These are phyloP conservation scores for Fusarium nygamai DNA, from an alignment of 2,329 filamentous ascomycete species.

Conservation along the genomic window DNA sequence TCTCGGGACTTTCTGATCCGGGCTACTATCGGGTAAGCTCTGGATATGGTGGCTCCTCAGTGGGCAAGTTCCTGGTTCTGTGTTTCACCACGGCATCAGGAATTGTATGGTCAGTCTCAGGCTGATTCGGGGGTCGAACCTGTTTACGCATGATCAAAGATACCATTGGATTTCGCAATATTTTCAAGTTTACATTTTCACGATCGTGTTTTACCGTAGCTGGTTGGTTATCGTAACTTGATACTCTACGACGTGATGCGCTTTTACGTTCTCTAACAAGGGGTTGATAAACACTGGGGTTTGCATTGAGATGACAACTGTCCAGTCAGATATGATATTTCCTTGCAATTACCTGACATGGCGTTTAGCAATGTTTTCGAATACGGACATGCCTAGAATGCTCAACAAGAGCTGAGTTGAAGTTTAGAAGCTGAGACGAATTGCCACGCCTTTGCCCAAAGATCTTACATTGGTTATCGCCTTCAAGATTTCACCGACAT, in stretches of 20 bases:
- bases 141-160: constrained; percentile 8
- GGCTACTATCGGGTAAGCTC: constrained; percentile 24
- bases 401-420: not conserved
- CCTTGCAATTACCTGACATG: not conserved
- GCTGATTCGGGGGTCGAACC: constrained; percentile 2
- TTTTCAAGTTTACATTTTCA: not conserved
- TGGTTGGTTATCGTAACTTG: not conserved
- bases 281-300: not conserved
- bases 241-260: not conserved
- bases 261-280: not conserved
- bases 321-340: not conserved
- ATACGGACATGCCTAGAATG: not conserved
- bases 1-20: constrained; percentile 20
- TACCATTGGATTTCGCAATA: constrained; percentile 19
- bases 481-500: not conserved
- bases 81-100: constrained; percentile 38
- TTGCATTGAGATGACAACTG: constrained; percentile 16
- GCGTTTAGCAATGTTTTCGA: not conserved
- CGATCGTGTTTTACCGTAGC: not conserved
- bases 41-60: constrained; percentile 17
- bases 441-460: constrained; percentile 8
- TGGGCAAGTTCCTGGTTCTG: constrained; percentile 13
- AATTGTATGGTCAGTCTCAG: constrained; percentile 19
- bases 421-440: constrained; percentile 14
- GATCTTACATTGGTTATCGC: constrained; percentile 13